Evolutionary conservation across 805 yeast species (phyloP), one percentile per base, ranked within the genome.

Genomic region (Saturnispora sanitii): DNA sequence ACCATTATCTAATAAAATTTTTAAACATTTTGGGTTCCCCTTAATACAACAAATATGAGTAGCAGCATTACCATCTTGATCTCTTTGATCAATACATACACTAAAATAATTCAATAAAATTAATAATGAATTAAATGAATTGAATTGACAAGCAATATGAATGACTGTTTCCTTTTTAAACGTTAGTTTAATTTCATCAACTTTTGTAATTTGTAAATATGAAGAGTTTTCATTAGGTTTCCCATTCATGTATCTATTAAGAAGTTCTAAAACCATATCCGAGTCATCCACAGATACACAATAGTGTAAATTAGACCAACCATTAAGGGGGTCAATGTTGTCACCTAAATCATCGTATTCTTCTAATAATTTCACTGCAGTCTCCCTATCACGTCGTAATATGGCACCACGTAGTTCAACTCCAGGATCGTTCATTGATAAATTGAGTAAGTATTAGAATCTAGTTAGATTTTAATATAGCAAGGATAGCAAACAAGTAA

Each of bases 301-400:
- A 57, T 84, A 83, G 56, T 85, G 95, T 35, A 85, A 63, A 29
- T 82, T 78, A 13, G 82, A 69, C 95, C 95, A 85, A 2, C 95
- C 95, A 52, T 79, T 76, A 18, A 54, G 23, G 4, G 86, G 73
- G 53, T 86, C 82, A 19, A 77, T 65, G 53, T 83, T 81, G 45
- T 77, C 78, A 46, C 85, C 56, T 30, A 83, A 65, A 25, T 75
- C 79, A 0, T 94, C 92, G 48, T 68, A 79, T 29, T 86, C 67
- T 40, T 70, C 66, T n/a, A 85, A 58, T 6, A 85, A 62, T 20
- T 90, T 70, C 47, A 71, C 67, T 15, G 78, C 86, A 12, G 80
- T 77, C 27, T 74, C 65, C 17, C 73, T 62, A 45, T 79, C 77
- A 38, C 85, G 87, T 27, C 67, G 67, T 4, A 67, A 62, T 18